Evolutionary conservation across 208 protist species (phyloP), one percentile per base, ranked within the genome.

Genomic region (Zelonia costaricensis): DNA sequence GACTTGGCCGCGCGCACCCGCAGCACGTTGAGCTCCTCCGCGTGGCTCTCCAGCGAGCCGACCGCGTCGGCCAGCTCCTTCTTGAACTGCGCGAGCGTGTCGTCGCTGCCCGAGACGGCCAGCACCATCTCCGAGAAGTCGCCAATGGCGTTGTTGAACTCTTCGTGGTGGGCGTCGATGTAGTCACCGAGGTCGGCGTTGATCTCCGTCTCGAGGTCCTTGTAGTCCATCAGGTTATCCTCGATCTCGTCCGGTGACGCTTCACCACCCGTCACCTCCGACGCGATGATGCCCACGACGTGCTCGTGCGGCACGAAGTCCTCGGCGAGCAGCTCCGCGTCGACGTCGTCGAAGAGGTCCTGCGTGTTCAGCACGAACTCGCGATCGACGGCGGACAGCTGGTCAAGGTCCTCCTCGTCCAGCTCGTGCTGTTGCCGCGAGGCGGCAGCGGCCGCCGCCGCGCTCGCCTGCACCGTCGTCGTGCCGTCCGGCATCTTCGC

Each of bases 61-160:
- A 78, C 63, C 0, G 86, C 83, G 59, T 81, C 73, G 1, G 55
- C 62, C 1, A 95, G 59, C 48, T 85, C 62, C 58, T 77, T 68
- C 63, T 92, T 95, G 10, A 95, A 73, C 31, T 67, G 53, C 18
- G 79, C 86, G 28, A 95, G 71, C 20, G 76, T 81, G 62, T 93
- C 86, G 55, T 93, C 84, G 59, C 84, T 92, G 53, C 80, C 80
- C 2, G 84, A 84, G 22, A 95, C 82, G 8, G 86, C 78, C 27
- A 95, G 74, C 27, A 95, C 79, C 80, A 95, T 86, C 58, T 93
- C 80, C 10, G 84, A 91, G 57, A 93, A 95, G 51, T 89, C 69
- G 15, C 66, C 33, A 48, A 93, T 90, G 62, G 84, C 75, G 22
- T 70, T 74, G 66, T 88, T 95, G 69, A 95, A 95, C 60, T 92